These are phyloP conservation scores for Colletotrichum liriopes DNA, from an alignment of 2,329 filamentous ascomycete species.

Conservation along the genomic window DNA sequence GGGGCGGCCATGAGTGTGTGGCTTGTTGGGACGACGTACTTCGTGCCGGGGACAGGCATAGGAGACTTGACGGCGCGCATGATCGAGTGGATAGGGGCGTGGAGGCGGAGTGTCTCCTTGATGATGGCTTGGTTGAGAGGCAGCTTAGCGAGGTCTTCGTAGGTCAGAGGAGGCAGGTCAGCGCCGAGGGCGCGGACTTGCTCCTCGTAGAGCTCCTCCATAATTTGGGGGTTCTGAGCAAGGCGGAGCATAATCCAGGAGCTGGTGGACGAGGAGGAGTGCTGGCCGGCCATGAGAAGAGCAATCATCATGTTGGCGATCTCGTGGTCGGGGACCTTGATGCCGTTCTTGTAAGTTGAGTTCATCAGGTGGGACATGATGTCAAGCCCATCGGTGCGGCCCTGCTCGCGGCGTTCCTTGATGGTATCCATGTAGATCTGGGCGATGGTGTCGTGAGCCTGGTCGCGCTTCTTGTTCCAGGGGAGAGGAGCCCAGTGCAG, in stretches of 20 bases:
- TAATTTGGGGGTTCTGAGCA: slow-evolving; percentile 81
- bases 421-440: slow-evolving; percentile 89
- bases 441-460: slow-evolving; percentile 85
- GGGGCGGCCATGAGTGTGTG: slow-evolving; percentile 90
- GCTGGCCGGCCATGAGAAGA: slow-evolving; percentile 91
- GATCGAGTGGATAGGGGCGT: slow-evolving; percentile 95
- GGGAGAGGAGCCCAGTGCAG: slow-evolving; percentile 90
- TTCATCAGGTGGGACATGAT: slow-evolving; percentile 95
- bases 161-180: slow-evolving; percentile 81
- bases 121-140: slow-evolving; percentile 87
- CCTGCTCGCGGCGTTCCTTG: slow-evolving; percentile 73
- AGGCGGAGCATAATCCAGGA: slow-evolving; percentile 90
- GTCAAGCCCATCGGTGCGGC: slow-evolving; percentile 72
- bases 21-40: slow-evolving; percentile 84
- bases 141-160: slow-evolving; percentile 84
- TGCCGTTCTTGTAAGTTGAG: slow-evolving; percentile 87
- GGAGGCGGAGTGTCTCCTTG: slow-evolving; percentile 92
- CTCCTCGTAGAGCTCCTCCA: slow-evolving; percentile 87
- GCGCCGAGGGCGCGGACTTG: slow-evolving; percentile 81
- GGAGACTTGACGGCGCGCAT: slow-evolving; percentile 93
- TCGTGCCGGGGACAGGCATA: slow-evolving; percentile 86
- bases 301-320: slow-evolving; percentile 96
- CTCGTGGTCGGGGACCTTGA: slow-evolving; percentile 84
- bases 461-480: slow-evolving; percentile 87
- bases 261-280: slow-evolving; percentile 87